phyloP scores from a whole-genome alignment of 2,329 filamentous ascomycete species.

The Colletotrichum echinochloae region DNA sequence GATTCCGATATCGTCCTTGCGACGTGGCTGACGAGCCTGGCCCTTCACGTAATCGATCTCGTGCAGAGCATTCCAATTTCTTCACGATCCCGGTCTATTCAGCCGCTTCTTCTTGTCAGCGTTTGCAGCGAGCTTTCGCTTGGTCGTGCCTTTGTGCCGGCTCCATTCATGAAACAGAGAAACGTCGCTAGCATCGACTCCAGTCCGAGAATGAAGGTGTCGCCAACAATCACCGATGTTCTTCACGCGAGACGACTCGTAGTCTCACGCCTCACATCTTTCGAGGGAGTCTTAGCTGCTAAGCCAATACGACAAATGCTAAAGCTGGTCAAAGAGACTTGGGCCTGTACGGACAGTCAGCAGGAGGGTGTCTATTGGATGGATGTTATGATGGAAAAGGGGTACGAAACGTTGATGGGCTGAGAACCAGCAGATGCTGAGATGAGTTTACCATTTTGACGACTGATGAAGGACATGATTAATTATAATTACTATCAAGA shows the following conservation, averaged over 20 bases:
- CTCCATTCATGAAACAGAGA: background rate
- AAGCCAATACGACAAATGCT: constrained; percentile 56
- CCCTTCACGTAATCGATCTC: constrained; percentile 56
- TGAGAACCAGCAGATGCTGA: background rate
- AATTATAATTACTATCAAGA: too few relatives aligned
- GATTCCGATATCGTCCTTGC: constrained; percentile 40
- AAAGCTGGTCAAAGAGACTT: constrained; percentile 56
- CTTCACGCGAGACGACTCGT: constrained; percentile 51
- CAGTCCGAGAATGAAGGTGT: constrained; percentile 45
- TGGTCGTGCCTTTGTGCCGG: background rate
- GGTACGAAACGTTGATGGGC: constrained; percentile 47
- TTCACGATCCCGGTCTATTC: constrained; percentile 58
- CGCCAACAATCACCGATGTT: constrained; percentile 47
- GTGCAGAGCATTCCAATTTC: constrained; percentile 56
- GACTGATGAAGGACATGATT: too few relatives aligned
- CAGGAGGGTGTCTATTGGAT: constrained; percentile 56
- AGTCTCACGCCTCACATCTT: constrained; percentile 52
- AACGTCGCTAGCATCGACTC: background rate
- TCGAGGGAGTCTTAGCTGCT: constrained; percentile 52
- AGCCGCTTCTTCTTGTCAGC: constrained; percentile 58
- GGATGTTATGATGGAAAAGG: constrained; percentile 48
- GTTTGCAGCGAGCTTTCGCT: constrained; percentile 56
- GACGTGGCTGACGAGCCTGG: constrained; percentile 57
- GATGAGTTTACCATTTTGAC: too few relatives aligned
- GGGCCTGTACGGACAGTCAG: constrained; percentile 48